A percentile compares a stretch with the other conserved stretches of the same genome.
phyloP scores from a whole-genome alignment of 2,329 filamentous ascomycete genomes.

The Periconia macrospinosa region DNA sequence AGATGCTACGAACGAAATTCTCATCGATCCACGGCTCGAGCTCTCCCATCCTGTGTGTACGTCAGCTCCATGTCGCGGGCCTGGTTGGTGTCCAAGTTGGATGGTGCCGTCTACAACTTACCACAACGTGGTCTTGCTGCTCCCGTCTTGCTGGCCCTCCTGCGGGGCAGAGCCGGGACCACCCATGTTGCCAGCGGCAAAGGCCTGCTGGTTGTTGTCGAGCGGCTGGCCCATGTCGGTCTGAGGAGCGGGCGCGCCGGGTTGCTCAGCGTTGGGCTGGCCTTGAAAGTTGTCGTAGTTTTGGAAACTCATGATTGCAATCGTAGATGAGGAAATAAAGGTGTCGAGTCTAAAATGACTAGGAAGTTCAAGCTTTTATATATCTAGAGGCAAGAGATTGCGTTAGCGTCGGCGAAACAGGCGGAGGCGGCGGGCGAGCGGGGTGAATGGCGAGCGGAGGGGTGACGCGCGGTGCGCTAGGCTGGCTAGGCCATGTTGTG shows the following conservation, averaged over 20 bases:
- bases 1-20: constrained; percentile 95
- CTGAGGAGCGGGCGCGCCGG: constrained; percentile 51
- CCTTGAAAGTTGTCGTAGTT: constrained; percentile 66
- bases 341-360: constrained; percentile 28
- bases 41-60: constrained; percentile 83
- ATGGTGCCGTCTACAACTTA: too few species aligned
- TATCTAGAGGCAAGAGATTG: constrained; percentile 26
- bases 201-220: constrained; percentile 55
- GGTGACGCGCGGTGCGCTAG: constrained; percentile 6
- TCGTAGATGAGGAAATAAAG: constrained; percentile 16
- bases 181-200: constrained; percentile 54
- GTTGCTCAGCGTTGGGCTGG: constrained; percentile 55
- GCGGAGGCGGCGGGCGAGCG: background rate
- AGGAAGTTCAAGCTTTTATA: constrained; percentile 19
- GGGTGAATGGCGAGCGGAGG: constrained; percentile 4
- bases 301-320: constrained; percentile 64
- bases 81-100: background rate
- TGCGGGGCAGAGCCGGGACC: constrained; percentile 42
- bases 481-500: constrained; percentile 4
- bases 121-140: constrained; percentile 57
- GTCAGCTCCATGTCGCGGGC: constrained; percentile 20
- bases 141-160: constrained; percentile 43
- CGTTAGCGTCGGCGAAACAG: constrained; percentile 30
- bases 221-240: constrained; percentile 60
- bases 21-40: constrained; percentile 99